A percentile compares a stretch with the other conserved stretches of the same genome.
phyloP scores from a whole-genome alignment of 73 alveolate genomes.

The Vitrella brassicaformis region DNA sequence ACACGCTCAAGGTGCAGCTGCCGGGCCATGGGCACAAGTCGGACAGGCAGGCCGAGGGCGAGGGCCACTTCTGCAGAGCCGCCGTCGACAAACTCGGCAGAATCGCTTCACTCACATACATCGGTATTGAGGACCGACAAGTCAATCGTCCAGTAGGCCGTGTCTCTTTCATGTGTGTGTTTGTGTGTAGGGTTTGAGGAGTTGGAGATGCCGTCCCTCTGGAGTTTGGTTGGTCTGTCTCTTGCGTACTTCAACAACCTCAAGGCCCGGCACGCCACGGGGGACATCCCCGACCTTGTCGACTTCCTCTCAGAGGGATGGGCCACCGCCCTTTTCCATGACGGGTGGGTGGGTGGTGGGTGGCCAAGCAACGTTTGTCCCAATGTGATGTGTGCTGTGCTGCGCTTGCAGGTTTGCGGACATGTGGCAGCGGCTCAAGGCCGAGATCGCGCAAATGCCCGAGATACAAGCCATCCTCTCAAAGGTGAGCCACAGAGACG shows the following conservation, averaged over 20 bases:
- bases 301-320: conserved; percentile 83
- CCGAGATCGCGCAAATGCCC: no score
- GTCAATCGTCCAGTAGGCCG: neutral
- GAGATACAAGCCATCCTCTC: no score
- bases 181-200: conserved; percentile 53
- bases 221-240: conserved; percentile 78
- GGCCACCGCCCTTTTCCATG: conserved; percentile 91
- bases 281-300: conserved; percentile 68
- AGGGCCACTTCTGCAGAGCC: conserved; percentile 65
- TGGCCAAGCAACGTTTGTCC: no score
- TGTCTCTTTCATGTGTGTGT: neutral
- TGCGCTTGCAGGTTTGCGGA: no score
- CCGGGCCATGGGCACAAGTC: conserved; percentile 46
- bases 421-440: no score
- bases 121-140: neutral
- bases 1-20: no score
- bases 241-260: conserved; percentile 69
- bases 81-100: conserved; percentile 70
- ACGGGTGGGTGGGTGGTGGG: no score
- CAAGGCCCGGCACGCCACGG: conserved; percentile 62
- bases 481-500: no score
- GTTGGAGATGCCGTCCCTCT: conserved; percentile 57
- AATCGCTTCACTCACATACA: conserved; percentile 69
- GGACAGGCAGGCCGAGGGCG: conserved; percentile 59
- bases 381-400: no score